A percentile compares a stretch with the other conserved stretches of the same genome.
phyloP scores from a whole-genome alignment of 164 flowering plant species.

The Annona cherimola region DNA sequence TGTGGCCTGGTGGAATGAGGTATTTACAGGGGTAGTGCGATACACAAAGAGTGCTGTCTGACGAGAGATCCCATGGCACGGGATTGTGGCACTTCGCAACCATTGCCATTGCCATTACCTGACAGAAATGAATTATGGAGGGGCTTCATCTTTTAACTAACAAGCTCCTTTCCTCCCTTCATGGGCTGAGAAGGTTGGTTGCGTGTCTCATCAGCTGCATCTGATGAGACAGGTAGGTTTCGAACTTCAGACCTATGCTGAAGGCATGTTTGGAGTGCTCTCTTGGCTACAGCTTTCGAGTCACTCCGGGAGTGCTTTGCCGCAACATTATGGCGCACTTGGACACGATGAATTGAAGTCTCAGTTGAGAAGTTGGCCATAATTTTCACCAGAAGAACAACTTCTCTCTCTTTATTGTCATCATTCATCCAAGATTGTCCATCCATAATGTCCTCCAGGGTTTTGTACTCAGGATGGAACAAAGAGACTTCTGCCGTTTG shows the following conservation, averaged over 20 bases:
- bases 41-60: not conserved
- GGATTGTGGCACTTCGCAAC: not conserved
- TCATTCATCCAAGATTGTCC: slow-evolving; percentile 89
- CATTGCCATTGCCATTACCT: not conserved
- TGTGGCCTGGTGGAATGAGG: not conserved
- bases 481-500: slow-evolving; percentile 58
- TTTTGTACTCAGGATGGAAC: slow-evolving; percentile 59
- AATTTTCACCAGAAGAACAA: slow-evolving; percentile 39
- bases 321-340: slow-evolving; percentile 56
- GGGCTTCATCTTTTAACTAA: not conserved
- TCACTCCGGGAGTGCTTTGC: slow-evolving; percentile 31
- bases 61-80: not conserved
- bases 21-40: not conserved
- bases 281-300: slow-evolving; percentile 29
- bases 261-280: slow-evolving; percentile 22
- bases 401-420: slow-evolving; percentile 82
- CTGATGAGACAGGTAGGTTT: slow-evolving; percentile 35
- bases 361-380: slow-evolving; percentile 47
- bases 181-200: slow-evolving; percentile 42
- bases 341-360: slow-evolving; percentile 39
- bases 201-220: slow-evolving; percentile 43
- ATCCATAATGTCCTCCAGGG: slow-evolving; percentile 64
- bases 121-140: not conserved
- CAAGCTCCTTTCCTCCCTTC: slow-evolving; percentile 9
- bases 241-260: slow-evolving; percentile 56